Base-by-base conservation (phyloP, 2,329 filamentous ascomycete species). In the Penicillium glabrum region DNA sequence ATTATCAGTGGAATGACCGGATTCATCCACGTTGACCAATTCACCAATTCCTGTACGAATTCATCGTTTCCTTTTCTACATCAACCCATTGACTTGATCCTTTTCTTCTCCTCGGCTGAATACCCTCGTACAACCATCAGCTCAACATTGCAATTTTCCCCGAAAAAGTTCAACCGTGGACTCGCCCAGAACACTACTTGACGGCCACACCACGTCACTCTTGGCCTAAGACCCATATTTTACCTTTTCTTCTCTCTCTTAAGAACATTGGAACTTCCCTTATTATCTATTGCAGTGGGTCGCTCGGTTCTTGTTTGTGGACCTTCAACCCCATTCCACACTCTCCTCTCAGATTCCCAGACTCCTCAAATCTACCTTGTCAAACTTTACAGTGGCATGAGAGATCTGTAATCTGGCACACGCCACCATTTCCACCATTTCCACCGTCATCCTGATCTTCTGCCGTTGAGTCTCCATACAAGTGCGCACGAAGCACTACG, bases 401-500 rank as follows among this genome's bases (percentile, higher is more conserved):
- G 7, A 41, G 39, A 23, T 23, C 19, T 10, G 10, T 41, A 19
- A 19, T 41, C 11, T 41, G 39, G 39, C 39, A 41, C 39, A 41
- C 39, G 39, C 39, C 39, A 41, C 39, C 39, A 41, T 41, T 41
- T 41, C 26, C 26, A 26, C 26, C 26, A 26, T 26, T 26, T 26
- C 26, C 35, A 39, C 14, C 35, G n/a, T 9, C 19, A 33, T 33
- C 31, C 31, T 33, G 31, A 33, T 33, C 31, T 16, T 31, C 29
- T 31, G 29, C 19, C 33, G 31, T 31, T 51, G 14, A 19, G 29
- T 35, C 31, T 23, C 6, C 31, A 26, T 21, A 5, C 10, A 23
- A 35, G 7, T 24, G 49, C 49, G 49, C 49, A 31, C 49, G 41
- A 46, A 58, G 52, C 59, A 56, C 55, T 56, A 57, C 46, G 48